These are phyloP conservation scores for Alternaria alternata DNA, from an alignment of 2,329 filamentous ascomycete species.

Conservation along the genomic window DNA sequence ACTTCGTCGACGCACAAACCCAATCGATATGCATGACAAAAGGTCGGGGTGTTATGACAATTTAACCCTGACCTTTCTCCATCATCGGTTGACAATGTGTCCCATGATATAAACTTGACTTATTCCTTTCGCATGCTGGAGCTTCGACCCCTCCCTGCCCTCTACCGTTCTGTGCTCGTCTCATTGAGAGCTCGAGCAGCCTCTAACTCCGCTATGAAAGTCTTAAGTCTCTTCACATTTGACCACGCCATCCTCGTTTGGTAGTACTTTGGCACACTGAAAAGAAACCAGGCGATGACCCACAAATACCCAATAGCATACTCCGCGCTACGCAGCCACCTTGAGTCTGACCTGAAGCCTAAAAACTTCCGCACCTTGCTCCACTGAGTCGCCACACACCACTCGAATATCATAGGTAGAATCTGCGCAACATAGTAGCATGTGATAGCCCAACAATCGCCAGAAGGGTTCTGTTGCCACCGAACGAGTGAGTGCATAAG, in stretches of 20 bases:
- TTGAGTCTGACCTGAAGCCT: constrained; percentile 2
- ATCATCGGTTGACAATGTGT: not conserved
- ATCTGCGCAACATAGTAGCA: constrained; percentile 29
- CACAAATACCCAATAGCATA: constrained; percentile 25
- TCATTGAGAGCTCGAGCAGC: constrained; percentile 3
- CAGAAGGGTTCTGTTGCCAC: constrained; percentile 13
- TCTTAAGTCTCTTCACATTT: constrained; percentile 8
- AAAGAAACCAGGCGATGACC: constrained; percentile 28
- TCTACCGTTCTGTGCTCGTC: not conserved
- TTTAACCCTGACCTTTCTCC: not conserved
- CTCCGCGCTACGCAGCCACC: constrained; percentile 10
- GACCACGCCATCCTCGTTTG: constrained; percentile 23
- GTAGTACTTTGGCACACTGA: constrained; percentile 26
- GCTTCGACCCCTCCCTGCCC: not conserved
- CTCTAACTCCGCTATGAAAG: not conserved
- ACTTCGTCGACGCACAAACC: not conserved
- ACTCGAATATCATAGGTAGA: constrained; percentile 27
- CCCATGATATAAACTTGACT: not conserved
- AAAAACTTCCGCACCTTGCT: not conserved
- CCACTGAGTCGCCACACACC: constrained; percentile 17
- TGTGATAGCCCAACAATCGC: constrained; percentile 23
- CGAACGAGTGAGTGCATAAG: constrained; percentile 22
- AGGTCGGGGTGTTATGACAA: not conserved
- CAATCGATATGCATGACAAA: not conserved
- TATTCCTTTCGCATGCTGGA: not conserved